Conservation (phyloP, 208 protist genomes). For the Trypanosoma avium region DNA sequence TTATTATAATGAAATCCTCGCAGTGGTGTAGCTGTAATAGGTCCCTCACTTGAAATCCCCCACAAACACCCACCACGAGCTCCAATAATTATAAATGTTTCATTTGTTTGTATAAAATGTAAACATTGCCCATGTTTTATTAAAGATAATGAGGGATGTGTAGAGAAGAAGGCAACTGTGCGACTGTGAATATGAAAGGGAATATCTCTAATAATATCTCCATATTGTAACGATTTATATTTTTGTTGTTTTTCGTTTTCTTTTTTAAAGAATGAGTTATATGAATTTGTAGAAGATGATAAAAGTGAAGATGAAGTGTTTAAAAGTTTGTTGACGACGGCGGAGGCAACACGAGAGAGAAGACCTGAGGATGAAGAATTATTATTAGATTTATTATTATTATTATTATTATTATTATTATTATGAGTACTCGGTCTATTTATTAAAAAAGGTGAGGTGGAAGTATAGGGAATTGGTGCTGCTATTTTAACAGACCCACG, state of each 20-base stretch:
- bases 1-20: too few relatives aligned
- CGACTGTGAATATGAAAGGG: conserved; percentile 54
- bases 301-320: background rate
- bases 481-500: conserved; percentile 23
- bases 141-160: conserved; percentile 51
- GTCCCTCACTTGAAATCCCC: conserved; percentile 42
- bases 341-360: conserved; percentile 11
- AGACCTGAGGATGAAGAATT: background rate
- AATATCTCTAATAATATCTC: conserved; percentile 66
- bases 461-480: conserved; percentile 32
- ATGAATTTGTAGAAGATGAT: too few relatives aligned
- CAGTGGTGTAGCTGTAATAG: conserved; percentile 15
- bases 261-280: too few relatives aligned
- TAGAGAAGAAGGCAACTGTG: conserved; percentile 69
- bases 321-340: conserved; percentile 7
- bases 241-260: too few relatives aligned
- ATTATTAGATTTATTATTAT: background rate
- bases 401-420: background rate
- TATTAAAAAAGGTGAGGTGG: conserved; percentile 12
- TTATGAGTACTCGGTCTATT: background rate
- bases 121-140: conserved; percentile 63
- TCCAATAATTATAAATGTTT: conserved; percentile 48
- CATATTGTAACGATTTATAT: too few relatives aligned
- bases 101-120: conserved; percentile 24
- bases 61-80: conserved; percentile 61